Evolutionary conservation across 2,329 filamentous ascomycete species (phyloP), one percentile per base, ranked within the genome.

Genomic region (Penicillium sp.): DNA sequence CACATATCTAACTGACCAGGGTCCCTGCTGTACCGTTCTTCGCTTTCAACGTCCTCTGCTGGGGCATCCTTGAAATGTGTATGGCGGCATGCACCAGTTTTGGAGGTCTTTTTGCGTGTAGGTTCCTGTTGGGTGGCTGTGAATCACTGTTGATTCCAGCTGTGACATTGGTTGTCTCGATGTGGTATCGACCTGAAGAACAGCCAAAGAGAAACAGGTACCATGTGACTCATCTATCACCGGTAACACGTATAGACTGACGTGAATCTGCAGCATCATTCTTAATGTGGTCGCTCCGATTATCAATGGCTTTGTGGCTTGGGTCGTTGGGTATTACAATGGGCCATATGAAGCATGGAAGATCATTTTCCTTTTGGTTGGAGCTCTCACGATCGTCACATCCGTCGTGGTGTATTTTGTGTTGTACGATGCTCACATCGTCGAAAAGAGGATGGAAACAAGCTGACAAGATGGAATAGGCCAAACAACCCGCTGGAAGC

Each of bases 131-230:
- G n/a, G 47, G 47, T 13, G 47, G 47, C 47, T 49, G 47, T 24
- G 47, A 49, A 24, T n/a, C 47, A 5, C 26, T 49, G n/a, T 13
- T 49, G 10, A 49, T 49, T 13, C 47, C 47, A 19, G 47, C 47
- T 33, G 47, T 49, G 9, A 49, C 47, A 9, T 49, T 49, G 47
- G 47, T 49, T 22, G 47, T 49, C 14, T 49, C 47, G 3, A 49
- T 49, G 47, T 49, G 47, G 47, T 49, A 49, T 37, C 47, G 47
- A 26, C 47, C 47, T 16, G 47, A 49, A 29, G 47, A 49, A 29
- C 47, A 49, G 24, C 47, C 47, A 13, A 49, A 49, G 31, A 33
- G 47, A 39, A 49, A 49, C 13, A 49, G 47, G 47, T 49, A 31
- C 11, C 5, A 11, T 2, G 10, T 2, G 29, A 13, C 11, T 14